Evolutionary conservation across 805 yeast species (phyloP).

Genomic region (Hanseniaspora lachancei): DNA sequence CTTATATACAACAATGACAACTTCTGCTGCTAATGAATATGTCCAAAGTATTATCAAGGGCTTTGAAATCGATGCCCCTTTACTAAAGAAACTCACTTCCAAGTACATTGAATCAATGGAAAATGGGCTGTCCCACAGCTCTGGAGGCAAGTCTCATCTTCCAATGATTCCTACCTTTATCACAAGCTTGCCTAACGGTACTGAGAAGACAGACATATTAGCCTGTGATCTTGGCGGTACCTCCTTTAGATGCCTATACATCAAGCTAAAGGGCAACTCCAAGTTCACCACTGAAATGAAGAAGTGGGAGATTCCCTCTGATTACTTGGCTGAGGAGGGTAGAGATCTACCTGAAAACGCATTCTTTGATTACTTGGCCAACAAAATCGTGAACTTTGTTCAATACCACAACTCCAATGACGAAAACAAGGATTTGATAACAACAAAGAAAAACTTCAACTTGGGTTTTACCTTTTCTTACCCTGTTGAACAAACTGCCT

Average conservation of each 20-base stretch:
- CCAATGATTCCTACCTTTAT: constrained; percentile 94
- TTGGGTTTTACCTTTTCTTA: constrained; percentile 90
- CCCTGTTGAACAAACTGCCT: constrained; percentile 77
- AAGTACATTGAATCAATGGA: constrained; percentile 50
- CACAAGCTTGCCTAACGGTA: constrained; percentile 72
- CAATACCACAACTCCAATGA: constrained; percentile 46
- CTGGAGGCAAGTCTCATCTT: constrained; percentile 33
- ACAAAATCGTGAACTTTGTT: constrained; percentile 53
- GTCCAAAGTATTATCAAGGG: constrained; percentile 22
- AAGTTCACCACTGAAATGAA: constrained; percentile 66
- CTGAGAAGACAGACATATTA: constrained; percentile 65
- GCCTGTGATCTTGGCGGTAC: constrained; percentile 97
- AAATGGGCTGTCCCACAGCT: constrained; percentile 38
- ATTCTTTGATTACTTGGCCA: constrained; percentile 63
- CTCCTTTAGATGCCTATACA: constrained; percentile 88
- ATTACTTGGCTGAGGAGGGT: constrained; percentile 46
- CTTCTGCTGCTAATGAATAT: constrained; percentile 16
- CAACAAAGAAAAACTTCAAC: constrained; percentile 34
- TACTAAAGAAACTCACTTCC: constrained; percentile 28
- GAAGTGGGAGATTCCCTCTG: constrained; percentile 68
- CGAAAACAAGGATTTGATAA: constrained; percentile 18
- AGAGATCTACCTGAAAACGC: constrained; percentile 38
- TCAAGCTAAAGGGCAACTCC: constrained; percentile 59
- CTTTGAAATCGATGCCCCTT: constrained; percentile 20
- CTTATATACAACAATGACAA: constrained; percentile 17